Evolutionary conservation across 257 asterid genomes (phyloP).

Genomic region (Solanum piurae): DNA sequence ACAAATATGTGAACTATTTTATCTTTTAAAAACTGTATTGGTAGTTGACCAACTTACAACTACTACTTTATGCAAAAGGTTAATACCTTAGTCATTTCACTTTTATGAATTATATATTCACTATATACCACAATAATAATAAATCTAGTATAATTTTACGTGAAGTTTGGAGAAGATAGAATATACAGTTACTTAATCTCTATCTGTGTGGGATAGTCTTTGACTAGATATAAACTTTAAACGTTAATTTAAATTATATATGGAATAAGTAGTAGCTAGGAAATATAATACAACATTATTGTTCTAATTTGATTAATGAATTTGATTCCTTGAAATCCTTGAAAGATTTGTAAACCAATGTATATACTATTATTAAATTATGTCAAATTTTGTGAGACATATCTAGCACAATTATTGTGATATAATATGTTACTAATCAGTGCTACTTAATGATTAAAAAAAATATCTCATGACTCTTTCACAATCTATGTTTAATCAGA

Average conservation of each 20-base stretch:
- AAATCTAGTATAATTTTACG: neutral
- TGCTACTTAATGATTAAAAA: neutral
- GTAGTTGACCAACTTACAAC: neutral
- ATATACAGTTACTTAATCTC: neutral
- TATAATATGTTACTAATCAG: neutral
- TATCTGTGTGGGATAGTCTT: neutral
- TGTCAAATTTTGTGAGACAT: neutral
- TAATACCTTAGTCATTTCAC: neutral
- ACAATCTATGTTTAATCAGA: neutral
- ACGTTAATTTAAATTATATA: neutral
- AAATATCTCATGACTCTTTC: neutral
- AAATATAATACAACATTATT: neutral
- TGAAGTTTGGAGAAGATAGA: fast-evolving
- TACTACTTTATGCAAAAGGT: neutral
- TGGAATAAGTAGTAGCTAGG: neutral
- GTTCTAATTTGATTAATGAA: neutral
- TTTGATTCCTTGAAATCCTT: neutral
- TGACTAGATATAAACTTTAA: neutral
- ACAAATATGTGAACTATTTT: neutral
- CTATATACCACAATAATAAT: neutral
- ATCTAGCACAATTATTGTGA: neutral
- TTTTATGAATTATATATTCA: neutral
- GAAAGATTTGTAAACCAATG: neutral
- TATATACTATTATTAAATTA: neutral
- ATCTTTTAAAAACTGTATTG: neutral